Evolutionary conservation across 768 basidiomycete genomes (phyloP).

Genomic region (Serendipita sp.): DNA sequence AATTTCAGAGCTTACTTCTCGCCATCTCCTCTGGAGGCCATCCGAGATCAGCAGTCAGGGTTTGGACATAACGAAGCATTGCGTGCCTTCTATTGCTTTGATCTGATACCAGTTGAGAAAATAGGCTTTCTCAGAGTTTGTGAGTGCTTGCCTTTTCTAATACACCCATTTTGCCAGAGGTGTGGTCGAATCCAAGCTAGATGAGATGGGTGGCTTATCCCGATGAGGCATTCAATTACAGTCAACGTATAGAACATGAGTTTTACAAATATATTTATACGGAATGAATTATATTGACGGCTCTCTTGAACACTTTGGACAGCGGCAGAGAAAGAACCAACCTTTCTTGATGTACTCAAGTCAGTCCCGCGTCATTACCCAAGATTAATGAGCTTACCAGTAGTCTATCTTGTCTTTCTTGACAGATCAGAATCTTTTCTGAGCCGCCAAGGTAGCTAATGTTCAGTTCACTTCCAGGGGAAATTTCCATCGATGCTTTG

Average conservation of each 20-base stretch:
- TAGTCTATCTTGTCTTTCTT: constrained; percentile 9
- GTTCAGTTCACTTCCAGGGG: not conserved
- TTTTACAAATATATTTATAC: not conserved
- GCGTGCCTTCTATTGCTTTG: constrained; percentile 86
- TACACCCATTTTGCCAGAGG: constrained; percentile 56
- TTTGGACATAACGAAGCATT: not conserved
- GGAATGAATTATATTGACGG: not conserved
- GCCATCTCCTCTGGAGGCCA: constrained; percentile 77
- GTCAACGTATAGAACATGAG: not conserved
- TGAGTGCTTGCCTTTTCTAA: constrained; percentile 59
- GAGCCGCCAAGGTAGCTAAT: constrained; percentile 2
- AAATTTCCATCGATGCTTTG: not conserved
- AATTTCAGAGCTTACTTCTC: constrained; percentile 46
- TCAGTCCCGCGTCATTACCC: not conserved
- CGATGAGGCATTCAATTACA: no score
- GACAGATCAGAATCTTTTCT: not conserved
- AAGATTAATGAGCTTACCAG: not conserved
- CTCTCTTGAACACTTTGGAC: not conserved
- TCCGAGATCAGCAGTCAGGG: not conserved
- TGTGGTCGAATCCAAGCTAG: not conserved
- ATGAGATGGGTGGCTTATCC: not conserved
- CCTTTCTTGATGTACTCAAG: not conserved
- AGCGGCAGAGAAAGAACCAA: not conserved
- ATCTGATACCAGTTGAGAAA: constrained; percentile 37
- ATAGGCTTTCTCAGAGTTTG: not conserved